Evolutionary conservation across 2,329 filamentous ascomycete genomes (phyloP), one percentile per base, ranked within the genome.

Genomic region (Coleophoma cylindrospora): DNA sequence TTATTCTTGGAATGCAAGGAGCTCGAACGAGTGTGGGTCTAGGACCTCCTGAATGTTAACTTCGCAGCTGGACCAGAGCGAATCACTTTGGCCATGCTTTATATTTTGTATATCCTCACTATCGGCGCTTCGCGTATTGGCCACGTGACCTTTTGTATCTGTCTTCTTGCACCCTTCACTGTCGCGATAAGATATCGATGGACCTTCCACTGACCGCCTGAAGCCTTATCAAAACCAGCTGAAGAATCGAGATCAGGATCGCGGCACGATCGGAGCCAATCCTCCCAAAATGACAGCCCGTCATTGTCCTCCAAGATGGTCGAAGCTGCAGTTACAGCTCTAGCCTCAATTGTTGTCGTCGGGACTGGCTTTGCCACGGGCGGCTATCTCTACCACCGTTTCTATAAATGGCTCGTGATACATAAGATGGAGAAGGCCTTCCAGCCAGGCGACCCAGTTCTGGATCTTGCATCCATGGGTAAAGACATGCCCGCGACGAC

Each of bases 361-460:
- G 88, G 84, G 58, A 72, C 77, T 15, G 82, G 79, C 32, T 85
- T 84, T 61, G 76, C 73, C 41, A 60, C 79, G 21, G 87, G 88
- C 7, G 89, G 86, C 21, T 92, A 89, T 66, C 76, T 77, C 44
- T 95, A 94, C 65, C 88, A 94, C 67, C 83, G 79, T 61, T 82
- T 80, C 65, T 97, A 99, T 79, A 99, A 99, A 72, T 79, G 85
- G 69, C 71, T 95, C 50, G 90, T 97, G 27, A 74, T 97, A n/a
- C 73, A 84, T 57, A 99, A 99, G 71, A 97, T 99, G 76, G 82
- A 88, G 57, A 86, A 87, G 60, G 94, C 94, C 21, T 99, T 99
- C 68, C 79, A 87, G 51, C 91, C 91, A 1, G 94, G 94, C 11
- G 94, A 99, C 65, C 91, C 91, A 1, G 90, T 92, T 22, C 80